Evolutionary conservation across 2,329 filamentous ascomycete genomes (phyloP), one percentile per base, ranked within the genome.

Genomic region (Plectosphaerella sp.): DNA sequence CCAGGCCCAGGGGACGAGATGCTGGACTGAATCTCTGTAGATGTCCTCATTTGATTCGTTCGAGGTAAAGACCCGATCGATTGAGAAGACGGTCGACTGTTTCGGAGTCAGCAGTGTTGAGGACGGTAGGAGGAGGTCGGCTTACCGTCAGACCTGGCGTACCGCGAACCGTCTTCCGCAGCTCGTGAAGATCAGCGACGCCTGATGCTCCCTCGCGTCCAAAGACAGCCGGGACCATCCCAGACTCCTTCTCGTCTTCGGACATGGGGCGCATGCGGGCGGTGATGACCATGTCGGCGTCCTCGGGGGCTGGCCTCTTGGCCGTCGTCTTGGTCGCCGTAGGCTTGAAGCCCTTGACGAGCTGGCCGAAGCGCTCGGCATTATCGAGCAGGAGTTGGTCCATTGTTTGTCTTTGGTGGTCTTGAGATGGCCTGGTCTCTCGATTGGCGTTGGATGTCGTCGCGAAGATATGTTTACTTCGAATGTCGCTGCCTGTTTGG

Each of bases 1-100:
- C 72, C 72, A 75, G 0, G 71, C 72, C 65, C 69, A 76, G 0
- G 73, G 68, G 12, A 78, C 66, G 11, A 78, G 64, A 11, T 69
- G 66, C 33, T 65, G 57, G 5, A 77, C 67, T 2, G 73, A 58
- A 8, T 70, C 64, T 2, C 68, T 54, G 59, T 77, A 78, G 41
- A 78, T 67, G 4, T 64, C 54, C 7, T 72, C 62, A 0, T 74
- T 75, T 1, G 64, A 62, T 6, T 63, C 48, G 0, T 70, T 59
- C 0, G 68, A 56, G 5, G 57, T 62, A 48, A 70, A 77, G 8
- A 71, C 57, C 12, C 57, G 62, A 51, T 75, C 72, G 0, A 72
- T 62, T 2, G 61, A 57, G 49, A 63, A 73, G 35, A 58, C 62
- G 5, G 55, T 67, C 0, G 71, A 71, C 69, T 71, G 16, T 15